phyloP scores from a whole-genome alignment of 1,139 yeast species.

The Zygosaccharomyces pseudobailii region DNA sequence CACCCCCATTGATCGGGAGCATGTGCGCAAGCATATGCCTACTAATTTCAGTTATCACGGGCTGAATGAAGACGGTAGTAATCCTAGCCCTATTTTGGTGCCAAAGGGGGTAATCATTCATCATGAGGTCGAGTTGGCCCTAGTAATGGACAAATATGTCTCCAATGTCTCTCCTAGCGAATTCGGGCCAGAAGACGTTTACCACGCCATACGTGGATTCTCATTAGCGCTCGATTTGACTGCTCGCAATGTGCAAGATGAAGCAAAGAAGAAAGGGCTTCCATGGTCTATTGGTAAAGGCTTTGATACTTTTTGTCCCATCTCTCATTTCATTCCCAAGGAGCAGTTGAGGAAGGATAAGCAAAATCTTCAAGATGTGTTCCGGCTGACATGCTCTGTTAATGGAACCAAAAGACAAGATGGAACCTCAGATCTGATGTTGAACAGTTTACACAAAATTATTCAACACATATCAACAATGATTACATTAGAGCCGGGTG shows the following conservation, averaged over 20 bases:
- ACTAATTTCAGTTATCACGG: constrained; percentile 22
- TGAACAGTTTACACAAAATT: constrained; percentile 79
- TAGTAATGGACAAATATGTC: constrained; percentile 61
- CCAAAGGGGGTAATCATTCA: constrained; percentile 82
- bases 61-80: constrained; percentile 27
- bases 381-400: constrained; percentile 54
- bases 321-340: constrained; percentile 67
- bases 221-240: constrained; percentile 90
- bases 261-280: constrained; percentile 86
- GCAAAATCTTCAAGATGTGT: constrained; percentile 41
- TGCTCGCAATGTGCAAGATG: constrained; percentile 93
- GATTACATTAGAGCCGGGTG: constrained; percentile 90
- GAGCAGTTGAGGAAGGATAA: constrained; percentile 64
- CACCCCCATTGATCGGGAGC: constrained; percentile 25
- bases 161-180: constrained; percentile 52
- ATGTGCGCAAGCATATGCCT: constrained; percentile 8
- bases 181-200: constrained; percentile 62
- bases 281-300: constrained; percentile 98
- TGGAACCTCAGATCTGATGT: constrained; percentile 80
- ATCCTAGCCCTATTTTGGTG: constrained; percentile 67
- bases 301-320: constrained; percentile 89
- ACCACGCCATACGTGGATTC: constrained; percentile 77
- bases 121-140: constrained; percentile 89
- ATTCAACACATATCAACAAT: constrained; percentile 75
- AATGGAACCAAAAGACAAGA: constrained; percentile 70